phyloP scores from a whole-genome alignment of 768 basidiomycete genomes.

The Calocera cornea region DNA sequence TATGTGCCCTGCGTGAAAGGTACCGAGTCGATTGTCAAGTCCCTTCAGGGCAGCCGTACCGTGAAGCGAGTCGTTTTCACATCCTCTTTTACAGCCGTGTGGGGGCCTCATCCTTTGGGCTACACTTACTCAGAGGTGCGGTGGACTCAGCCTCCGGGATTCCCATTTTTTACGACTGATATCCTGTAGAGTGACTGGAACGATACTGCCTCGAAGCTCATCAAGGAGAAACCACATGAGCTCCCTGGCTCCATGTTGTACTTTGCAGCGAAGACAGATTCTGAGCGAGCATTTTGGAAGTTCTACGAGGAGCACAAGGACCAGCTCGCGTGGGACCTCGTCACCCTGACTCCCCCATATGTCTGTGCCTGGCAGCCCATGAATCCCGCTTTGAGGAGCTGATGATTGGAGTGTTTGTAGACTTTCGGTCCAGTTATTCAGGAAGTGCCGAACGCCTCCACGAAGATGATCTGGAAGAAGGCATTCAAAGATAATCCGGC shows the following conservation, averaged over 20 bases:
- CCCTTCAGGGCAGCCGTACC: neutral
- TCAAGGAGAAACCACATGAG: conserved; percentile 21
- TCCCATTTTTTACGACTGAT: neutral
- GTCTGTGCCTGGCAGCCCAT: conserved; percentile 8
- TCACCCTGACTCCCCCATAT: conserved; percentile 19
- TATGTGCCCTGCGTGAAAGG: too few species aligned
- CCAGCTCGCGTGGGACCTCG: conserved; percentile 16
- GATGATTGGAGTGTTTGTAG: too few species aligned
- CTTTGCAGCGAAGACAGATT: conserved; percentile 21
- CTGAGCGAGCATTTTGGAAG: conserved; percentile 23
- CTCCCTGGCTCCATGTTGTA: conserved; percentile 16
- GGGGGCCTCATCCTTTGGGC: conserved; percentile 9
- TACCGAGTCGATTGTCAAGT: neutral
- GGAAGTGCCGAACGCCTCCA: conserved; percentile 17
- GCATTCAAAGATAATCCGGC: neutral
- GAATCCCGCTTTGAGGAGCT: too few species aligned
- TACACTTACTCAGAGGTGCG: conserved; percentile 17
- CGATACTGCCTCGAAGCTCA: conserved; percentile 15
- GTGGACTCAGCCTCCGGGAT: conserved; percentile 17
- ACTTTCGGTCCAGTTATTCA: conserved; percentile 29
- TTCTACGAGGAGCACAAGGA: conserved; percentile 17
- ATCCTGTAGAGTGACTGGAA: conserved; percentile 25
- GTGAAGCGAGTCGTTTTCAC: conserved; percentile 20
- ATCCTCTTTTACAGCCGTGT: conserved; percentile 7
- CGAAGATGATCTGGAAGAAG: conserved; percentile 27